These are phyloP conservation scores for Naematelia aurantialba DNA, from an alignment of 768 basidiomycete species.

Conservation along the genomic window DNA sequence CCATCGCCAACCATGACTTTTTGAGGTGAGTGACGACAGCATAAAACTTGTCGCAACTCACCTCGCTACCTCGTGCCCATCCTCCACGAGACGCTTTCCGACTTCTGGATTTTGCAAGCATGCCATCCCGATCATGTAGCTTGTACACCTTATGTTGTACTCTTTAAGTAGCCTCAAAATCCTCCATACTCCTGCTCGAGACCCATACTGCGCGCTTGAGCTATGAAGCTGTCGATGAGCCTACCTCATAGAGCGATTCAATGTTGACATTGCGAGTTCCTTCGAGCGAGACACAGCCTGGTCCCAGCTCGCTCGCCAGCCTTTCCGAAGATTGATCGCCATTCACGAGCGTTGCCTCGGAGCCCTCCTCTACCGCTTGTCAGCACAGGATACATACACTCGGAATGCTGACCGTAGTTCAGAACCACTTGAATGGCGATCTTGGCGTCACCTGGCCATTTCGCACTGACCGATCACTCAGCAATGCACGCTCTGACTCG, in stretches of 20 bases:
- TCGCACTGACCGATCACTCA: slow-evolving; percentile 13
- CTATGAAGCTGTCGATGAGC: not conserved
- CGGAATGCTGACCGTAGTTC: slow-evolving; percentile 39
- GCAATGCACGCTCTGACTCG: too few relatives aligned
- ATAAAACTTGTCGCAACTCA: not conserved
- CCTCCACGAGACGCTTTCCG: slow-evolving; percentile 14
- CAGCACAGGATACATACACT: not conserved
- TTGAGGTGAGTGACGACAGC: not conserved
- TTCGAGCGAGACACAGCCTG: slow-evolving; percentile 15
- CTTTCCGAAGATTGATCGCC: slow-evolving; percentile 33
- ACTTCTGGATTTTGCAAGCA: slow-evolving; percentile 29
- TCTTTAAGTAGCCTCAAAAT: slow-evolving; percentile 35
- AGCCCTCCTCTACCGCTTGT: slow-evolving; percentile 24
- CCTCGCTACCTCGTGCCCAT: slow-evolving; percentile 38
- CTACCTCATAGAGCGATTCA: slow-evolving; percentile 36
- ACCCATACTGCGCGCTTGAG: slow-evolving; percentile 30
- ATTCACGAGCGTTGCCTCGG: slow-evolving; percentile 28
- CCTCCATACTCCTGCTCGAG: slow-evolving; percentile 40
- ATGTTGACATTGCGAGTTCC: slow-evolving; percentile 36
- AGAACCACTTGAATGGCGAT: slow-evolving; percentile 41
- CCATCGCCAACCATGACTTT: slow-evolving; percentile 43
- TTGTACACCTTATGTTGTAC: slow-evolving; percentile 24
- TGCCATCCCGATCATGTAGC: slow-evolving; percentile 30
- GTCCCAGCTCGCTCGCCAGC: slow-evolving; percentile 37
- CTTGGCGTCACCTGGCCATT: slow-evolving; percentile 39